A percentile compares a stretch with the other conserved stretches of the same genome.
phyloP scores from a whole-genome alignment of 768 basidiomycete species.

The Rhizopogon salebrosus region DNA sequence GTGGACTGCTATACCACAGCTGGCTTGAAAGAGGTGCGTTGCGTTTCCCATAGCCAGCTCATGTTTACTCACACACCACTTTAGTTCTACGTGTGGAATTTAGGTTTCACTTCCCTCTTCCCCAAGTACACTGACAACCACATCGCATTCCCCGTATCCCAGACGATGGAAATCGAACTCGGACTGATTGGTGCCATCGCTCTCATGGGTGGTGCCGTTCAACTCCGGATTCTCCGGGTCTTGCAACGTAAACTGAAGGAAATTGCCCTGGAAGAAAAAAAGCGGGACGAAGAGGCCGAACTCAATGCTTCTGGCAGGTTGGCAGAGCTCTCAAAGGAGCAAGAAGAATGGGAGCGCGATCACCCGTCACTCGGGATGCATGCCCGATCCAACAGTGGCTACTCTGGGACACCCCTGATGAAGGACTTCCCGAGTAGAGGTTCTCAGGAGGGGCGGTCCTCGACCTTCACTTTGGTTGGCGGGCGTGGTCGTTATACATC shows the following conservation, averaged over 20 bases:
- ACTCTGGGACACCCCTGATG: slow-evolving; percentile 62
- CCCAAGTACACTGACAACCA: slow-evolving; percentile 64
- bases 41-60: not conserved
- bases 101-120: slow-evolving; percentile 80
- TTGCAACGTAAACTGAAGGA: slow-evolving; percentile 77
- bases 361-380: slow-evolving; percentile 64
- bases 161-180: slow-evolving; percentile 91
- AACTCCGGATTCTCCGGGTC: slow-evolving; percentile 78
- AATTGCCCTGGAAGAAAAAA: slow-evolving; percentile 69
- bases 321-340: slow-evolving; percentile 58
- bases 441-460: slow-evolving; percentile 35
- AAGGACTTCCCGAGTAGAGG: slow-evolving; percentile 55
- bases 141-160: slow-evolving; percentile 78
- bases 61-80: slow-evolving; percentile 10
- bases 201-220: slow-evolving; percentile 85
- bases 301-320: slow-evolving; percentile 68
- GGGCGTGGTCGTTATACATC: slow-evolving; percentile 58
- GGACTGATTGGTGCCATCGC: slow-evolving; percentile 82
- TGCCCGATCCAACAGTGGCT: slow-evolving; percentile 56
- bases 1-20: slow-evolving; percentile 92
- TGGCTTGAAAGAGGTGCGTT: slow-evolving; percentile 82
- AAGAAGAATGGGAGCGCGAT: slow-evolving; percentile 82
- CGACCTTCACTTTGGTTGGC: slow-evolving; percentile 46
- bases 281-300: slow-evolving; percentile 72
- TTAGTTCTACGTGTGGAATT: slow-evolving; percentile 94